Conservation (phyloP, 805 yeast species). For the Teunomyces panamensis region DNA sequence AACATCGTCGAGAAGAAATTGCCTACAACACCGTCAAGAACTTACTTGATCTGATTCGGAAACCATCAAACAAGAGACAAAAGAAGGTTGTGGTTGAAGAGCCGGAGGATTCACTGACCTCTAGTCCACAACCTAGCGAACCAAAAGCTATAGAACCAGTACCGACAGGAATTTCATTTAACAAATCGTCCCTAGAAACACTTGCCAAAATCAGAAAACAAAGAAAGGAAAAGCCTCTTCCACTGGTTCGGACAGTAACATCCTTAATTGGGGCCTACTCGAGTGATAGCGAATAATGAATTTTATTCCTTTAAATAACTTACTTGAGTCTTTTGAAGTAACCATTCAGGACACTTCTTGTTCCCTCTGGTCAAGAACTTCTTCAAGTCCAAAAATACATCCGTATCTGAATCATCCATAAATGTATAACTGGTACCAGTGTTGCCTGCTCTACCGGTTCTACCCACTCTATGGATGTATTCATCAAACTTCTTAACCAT, state of each 20-base stretch:
- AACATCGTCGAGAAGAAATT: slow-evolving; percentile 47
- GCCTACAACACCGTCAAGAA: slow-evolving; percentile 53
- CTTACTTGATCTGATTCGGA: slow-evolving; percentile 30
- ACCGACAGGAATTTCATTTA: slow-evolving; percentile 6
- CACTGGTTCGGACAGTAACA: slow-evolving; percentile 6
- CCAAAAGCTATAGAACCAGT: slow-evolving; percentile 3
- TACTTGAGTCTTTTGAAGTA: slow-evolving; percentile 7
- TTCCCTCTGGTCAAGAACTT: slow-evolving; percentile 43
- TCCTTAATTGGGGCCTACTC: slow-evolving; percentile 24
- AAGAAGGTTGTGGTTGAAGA: slow-evolving; percentile 18
- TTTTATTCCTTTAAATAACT: background rate
- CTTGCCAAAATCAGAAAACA: slow-evolving; percentile 6
- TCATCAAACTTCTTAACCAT: slow-evolving; percentile 77
- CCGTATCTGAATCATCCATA: slow-evolving; percentile 55
- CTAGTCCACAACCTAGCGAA: slow-evolving; percentile 10
- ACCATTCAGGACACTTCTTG: slow-evolving; percentile 28
- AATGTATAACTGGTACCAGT: slow-evolving; percentile 75
- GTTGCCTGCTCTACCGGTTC: slow-evolving; percentile 95
- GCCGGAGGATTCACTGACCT: slow-evolving; percentile 10
- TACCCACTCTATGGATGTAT: slow-evolving; percentile 89
- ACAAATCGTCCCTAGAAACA: slow-evolving; percentile 6
- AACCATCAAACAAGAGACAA: slow-evolving; percentile 13
- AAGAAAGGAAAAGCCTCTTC: background rate
- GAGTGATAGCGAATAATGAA: slow-evolving; percentile 25
- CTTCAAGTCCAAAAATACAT: slow-evolving; percentile 49